A percentile compares a stretch with the other conserved stretches of the same genome.
Conservation (phyloP, 2,329 filamentous ascomycete genomes). For the Amylocarpus encephaloides region DNA sequence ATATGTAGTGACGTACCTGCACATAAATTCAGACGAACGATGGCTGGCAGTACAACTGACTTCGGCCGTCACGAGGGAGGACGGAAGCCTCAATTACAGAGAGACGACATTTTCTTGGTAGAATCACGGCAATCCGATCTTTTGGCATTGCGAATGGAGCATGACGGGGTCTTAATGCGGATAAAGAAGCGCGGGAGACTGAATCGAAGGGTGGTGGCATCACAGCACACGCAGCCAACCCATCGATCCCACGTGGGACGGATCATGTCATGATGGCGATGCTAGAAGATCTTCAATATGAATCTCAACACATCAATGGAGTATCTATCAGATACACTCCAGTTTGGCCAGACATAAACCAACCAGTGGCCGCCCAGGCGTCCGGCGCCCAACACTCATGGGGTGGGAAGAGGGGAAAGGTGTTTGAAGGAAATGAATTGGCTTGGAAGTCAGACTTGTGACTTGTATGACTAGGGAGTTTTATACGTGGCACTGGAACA, state of each 20-base stretch:
- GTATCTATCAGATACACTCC: slow-evolving; percentile 1
- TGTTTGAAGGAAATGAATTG: background rate
- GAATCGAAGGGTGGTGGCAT: slow-evolving; percentile 4
- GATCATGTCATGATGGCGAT: slow-evolving; percentile 11
- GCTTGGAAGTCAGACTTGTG: slow-evolving; percentile 2
- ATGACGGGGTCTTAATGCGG: slow-evolving; percentile 1
- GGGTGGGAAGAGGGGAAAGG: slow-evolving; percentile 1
- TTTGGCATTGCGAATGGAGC: slow-evolving; percentile 7
- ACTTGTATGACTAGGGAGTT: slow-evolving; percentile 18
- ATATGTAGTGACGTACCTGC: slow-evolving; percentile 27
- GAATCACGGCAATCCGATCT: background rate
- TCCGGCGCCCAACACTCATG: background rate
- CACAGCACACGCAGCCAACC: slow-evolving; percentile 4
- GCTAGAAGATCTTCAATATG: slow-evolving; percentile 2
- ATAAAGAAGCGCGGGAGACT: background rate
- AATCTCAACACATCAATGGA: slow-evolving; percentile 3
- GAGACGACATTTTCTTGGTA: slow-evolving; percentile 32
- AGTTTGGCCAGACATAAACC: background rate
- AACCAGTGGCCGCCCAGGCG: slow-evolving; percentile 6
- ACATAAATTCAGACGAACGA: slow-evolving; percentile 28
- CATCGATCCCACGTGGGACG: slow-evolving; percentile 6
- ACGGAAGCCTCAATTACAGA: slow-evolving; percentile 23
- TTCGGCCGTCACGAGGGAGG: slow-evolving; percentile 19
- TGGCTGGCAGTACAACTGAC: slow-evolving; percentile 30
- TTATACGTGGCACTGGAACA: background rate